phyloP scores from a whole-genome alignment of 805 yeast genomes.

The Candida boidinii region DNA sequence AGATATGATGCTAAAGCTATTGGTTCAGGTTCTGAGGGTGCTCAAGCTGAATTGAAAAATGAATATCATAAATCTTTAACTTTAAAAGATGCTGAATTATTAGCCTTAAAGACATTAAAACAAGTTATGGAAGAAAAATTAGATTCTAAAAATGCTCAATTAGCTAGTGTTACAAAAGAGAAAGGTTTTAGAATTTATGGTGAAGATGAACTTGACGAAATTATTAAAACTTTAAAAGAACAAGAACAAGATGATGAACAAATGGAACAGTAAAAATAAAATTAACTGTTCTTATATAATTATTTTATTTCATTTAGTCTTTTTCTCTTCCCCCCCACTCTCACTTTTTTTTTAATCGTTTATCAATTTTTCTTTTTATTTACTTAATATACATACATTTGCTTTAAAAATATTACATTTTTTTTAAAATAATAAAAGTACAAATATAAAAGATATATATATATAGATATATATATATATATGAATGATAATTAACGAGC shows the following conservation, averaged over 20 bases:
- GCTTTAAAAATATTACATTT: background rate
- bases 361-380: too few relatives aligned
- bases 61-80: conserved; percentile 93
- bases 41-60: conserved; percentile 94
- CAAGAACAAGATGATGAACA: conserved; percentile 42
- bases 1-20: conserved; percentile 98
- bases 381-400: background rate
- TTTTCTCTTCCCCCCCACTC: too few relatives aligned
- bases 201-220: conserved; percentile 74
- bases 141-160: conserved; percentile 90
- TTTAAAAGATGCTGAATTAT: conserved; percentile 83
- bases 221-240: conserved; percentile 70
- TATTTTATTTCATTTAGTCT: too few relatives aligned
- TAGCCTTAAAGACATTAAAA: conserved; percentile 81
- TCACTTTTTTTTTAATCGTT: too few relatives aligned
- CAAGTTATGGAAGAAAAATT: conserved; percentile 99
- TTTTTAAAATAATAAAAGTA: background rate
- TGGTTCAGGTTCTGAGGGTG: conserved; percentile 98
- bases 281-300: too few relatives aligned
- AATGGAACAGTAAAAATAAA: background rate
- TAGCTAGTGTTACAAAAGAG: conserved; percentile 84
- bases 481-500: too few relatives aligned
- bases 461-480: too few relatives aligned
- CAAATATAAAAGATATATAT: too few relatives aligned
- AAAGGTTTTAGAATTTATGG: conserved; percentile 80